Percentiles rank a stretch among this genome's conserved stretches.
phyloP scores from a whole-genome alignment of 2,329 filamentous ascomycete genomes.

The Emericellopsis atlantica region DNA sequence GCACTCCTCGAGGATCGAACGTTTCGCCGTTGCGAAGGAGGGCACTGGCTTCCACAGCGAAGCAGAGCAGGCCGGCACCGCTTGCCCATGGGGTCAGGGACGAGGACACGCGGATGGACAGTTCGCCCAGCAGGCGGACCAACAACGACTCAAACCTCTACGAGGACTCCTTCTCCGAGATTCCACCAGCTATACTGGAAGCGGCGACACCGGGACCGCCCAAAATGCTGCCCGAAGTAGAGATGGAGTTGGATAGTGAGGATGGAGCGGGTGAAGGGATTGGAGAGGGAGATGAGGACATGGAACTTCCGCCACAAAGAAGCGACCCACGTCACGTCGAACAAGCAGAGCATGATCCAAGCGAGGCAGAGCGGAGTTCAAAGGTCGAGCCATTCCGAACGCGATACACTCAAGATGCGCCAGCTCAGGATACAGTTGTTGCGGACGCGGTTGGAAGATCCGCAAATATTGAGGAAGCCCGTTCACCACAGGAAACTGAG shows the following conservation, averaged over 20 bases:
- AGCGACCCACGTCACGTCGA: background rate
- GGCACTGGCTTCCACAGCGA: background rate
- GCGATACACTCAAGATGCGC: background rate
- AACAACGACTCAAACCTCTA: conserved; percentile 23
- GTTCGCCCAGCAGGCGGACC: conserved; percentile 4
- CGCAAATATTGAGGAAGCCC: background rate
- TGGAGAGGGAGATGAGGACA: conserved; percentile 3
- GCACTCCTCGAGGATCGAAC: conserved; percentile 20
- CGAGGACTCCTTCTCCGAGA: conserved; percentile 45
- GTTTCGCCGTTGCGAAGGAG: conserved; percentile 2
- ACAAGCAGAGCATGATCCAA: background rate
- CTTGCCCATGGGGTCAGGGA: background rate
- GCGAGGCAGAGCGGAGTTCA: too few relatives aligned
- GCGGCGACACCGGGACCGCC: conserved; percentile 31
- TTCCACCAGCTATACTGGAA: conserved; percentile 35
- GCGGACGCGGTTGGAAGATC: conserved; percentile 5
- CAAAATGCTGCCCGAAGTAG: background rate
- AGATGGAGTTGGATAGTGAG: background rate
- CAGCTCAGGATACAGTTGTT: conserved; percentile 3
- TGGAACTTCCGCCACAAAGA: background rate
- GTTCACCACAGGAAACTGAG: background rate
- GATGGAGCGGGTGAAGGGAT: conserved; percentile 1
- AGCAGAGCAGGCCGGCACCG: conserved; percentile 14
- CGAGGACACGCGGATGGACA: background rate
- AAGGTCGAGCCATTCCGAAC: too few relatives aligned